Percentiles rank a stretch among this genome's conserved stretches.
These are phyloP conservation scores for Aurantiochytrium sp. DNA, from an alignment of 108 stramenopile species.

Conservation along the genomic window DNA sequence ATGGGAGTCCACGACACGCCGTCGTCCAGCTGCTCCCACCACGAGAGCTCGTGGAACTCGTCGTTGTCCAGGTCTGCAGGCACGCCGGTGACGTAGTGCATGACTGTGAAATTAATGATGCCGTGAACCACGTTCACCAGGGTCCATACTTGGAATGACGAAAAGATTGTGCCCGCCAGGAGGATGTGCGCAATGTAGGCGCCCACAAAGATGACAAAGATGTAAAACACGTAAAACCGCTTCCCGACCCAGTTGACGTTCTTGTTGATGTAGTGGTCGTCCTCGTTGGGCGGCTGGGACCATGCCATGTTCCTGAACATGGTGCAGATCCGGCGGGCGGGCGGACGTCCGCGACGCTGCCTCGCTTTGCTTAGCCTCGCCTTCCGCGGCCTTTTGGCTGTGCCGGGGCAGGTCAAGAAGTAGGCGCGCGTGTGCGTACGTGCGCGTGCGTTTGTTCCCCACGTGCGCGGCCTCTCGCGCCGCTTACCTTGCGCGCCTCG, in stretches of 20 bases:
- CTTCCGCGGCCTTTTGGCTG: no score
- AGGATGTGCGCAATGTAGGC: neutral
- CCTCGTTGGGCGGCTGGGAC: neutral
- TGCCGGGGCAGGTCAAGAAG: no score
- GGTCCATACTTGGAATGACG: neutral
- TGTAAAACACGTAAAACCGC: conserved; percentile 24
- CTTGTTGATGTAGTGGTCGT: conserved; percentile 27
- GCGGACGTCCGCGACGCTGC: no score
- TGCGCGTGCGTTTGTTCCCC: no score
- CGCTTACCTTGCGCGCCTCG: no score
- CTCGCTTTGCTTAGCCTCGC: no score
- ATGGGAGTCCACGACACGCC: conserved; percentile 20
- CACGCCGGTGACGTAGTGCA: conserved; percentile 30
- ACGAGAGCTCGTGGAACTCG: conserved; percentile 25
- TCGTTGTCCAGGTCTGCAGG: conserved; percentile 27
- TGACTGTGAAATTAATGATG: conserved; percentile 20
- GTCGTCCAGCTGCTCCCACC: conserved; percentile 26
- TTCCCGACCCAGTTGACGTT: conserved; percentile 27
- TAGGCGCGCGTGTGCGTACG: no score
- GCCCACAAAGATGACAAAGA: conserved; percentile 19
- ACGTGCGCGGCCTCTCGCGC: no score
- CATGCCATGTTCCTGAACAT: neutral
- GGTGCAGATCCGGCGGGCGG: no score
- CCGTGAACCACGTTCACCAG: neutral
- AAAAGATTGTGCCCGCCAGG: neutral